A percentile compares a stretch with the other conserved stretches of the same genome.
Conservation (phyloP, 2,329 filamentous ascomycete genomes). For the Rhinocladiella similis region DNA sequence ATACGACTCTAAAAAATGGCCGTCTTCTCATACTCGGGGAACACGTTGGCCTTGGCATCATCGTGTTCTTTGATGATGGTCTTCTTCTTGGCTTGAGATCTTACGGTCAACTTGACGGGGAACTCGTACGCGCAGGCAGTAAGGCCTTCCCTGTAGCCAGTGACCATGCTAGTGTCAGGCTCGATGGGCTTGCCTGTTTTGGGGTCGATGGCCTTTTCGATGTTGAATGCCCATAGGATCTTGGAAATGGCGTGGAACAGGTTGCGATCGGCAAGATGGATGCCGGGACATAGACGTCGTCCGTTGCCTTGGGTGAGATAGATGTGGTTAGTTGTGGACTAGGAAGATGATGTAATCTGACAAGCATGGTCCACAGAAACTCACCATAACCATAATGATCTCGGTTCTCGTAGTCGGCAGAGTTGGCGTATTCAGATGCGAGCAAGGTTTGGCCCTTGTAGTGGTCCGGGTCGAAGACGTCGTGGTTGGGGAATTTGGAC, state of each 20-base stretch:
- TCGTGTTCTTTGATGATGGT: constrained; percentile 6
- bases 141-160: constrained; percentile 14
- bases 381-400: constrained; percentile 34
- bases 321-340: not conserved
- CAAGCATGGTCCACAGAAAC: not conserved
- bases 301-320: constrained; percentile 38
- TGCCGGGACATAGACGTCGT: constrained; percentile 46
- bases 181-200: constrained; percentile 14
- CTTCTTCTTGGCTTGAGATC: constrained; percentile 1
- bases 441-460: constrained; percentile 29
- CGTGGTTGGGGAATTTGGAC: constrained; percentile 33
- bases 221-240: constrained; percentile 50
- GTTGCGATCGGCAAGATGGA: constrained; percentile 53
- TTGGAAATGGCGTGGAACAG: constrained; percentile 49
- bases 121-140: constrained; percentile 10
- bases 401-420: constrained; percentile 36
- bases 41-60: constrained; percentile 6
- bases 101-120: constrained; percentile 5
- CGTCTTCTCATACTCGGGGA: constrained; percentile 6
- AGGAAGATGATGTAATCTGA: no score
- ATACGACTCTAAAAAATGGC: not conserved
- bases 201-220: constrained; percentile 10
- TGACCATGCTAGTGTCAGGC: constrained; percentile 15
- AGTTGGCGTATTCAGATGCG: constrained; percentile 39
- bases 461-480: constrained; percentile 36